Evolutionary conservation across 2,329 filamentous ascomycete genomes (phyloP).

Genomic region (Pezizomycotina sp.): DNA sequence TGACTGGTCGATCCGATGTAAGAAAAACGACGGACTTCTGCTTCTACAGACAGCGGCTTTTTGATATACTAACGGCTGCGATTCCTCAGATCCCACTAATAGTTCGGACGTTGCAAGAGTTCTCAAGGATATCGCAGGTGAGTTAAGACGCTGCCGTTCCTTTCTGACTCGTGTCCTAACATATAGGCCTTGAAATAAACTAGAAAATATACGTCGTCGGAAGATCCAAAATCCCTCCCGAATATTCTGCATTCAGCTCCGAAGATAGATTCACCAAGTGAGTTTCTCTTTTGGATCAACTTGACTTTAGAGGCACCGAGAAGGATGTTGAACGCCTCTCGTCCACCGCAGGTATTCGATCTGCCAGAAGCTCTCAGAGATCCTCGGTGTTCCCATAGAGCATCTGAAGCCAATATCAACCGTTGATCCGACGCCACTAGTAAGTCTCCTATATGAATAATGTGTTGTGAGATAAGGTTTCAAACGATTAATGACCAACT

Average conservation of each 20-base stretch:
- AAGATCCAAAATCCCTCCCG: constrained; percentile 42
- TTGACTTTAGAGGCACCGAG: too few relatives aligned
- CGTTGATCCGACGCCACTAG: constrained; percentile 48
- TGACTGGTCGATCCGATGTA: constrained; percentile 64
- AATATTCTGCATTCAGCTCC: constrained; percentile 67
- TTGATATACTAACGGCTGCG: constrained; percentile 1
- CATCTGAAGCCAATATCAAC: constrained; percentile 55
- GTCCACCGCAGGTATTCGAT: constrained; percentile 42
- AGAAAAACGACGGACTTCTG: constrained; percentile 36
- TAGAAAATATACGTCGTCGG: constrained; percentile 27
- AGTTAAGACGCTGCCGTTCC: not conserved
- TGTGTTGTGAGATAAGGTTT: constrained; percentile 7
- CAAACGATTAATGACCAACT: not conserved
- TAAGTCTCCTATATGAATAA: constrained; percentile 7
- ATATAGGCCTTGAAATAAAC: too few relatives aligned
- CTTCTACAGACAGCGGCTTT: not conserved
- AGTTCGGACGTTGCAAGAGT: constrained; percentile 74
- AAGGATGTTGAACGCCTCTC: too few relatives aligned
- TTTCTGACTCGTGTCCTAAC: not conserved
- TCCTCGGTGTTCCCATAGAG: constrained; percentile 56
- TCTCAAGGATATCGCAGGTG: constrained; percentile 23
- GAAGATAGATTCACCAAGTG: constrained; percentile 70
- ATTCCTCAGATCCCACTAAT: constrained; percentile 36
- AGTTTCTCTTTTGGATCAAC: not conserved
- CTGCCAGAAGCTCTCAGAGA: constrained; percentile 57